Base-by-base conservation (phyloP, 179 eudicot species). In the Patellifolia procumbens region DNA sequence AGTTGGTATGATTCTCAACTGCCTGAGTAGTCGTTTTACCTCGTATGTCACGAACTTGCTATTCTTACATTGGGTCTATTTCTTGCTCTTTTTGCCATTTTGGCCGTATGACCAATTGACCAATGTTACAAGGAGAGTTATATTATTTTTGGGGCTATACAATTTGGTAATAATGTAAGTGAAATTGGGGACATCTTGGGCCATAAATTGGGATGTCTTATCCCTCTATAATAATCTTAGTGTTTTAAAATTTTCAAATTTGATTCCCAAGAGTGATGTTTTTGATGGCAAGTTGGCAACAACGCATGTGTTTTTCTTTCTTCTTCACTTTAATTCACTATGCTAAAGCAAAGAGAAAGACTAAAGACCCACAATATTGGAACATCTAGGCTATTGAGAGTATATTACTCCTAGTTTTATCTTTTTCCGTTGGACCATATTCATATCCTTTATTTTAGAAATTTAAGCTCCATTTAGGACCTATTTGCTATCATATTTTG, bases 371-470 rank as follows among this genome's bases (percentile, higher is more conserved):
- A 53, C 19, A 12, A 17, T 43, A 78, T 43, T 58, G 42, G 65
- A 48, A 72, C 62, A 64, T 63, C 51, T 71, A 63, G 68, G 65
- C 59, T 58, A 66, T 66, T 31, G 37, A 16, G 42, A 48, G 29
- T 49, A 67, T 58, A 35, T 64, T 63, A 39, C 5, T 66, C 8
- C 28, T 28, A 9, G 39, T 66, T 31, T 68, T 7, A 28, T n/a
- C n/a, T 56, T 65, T 74, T 55, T 73, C 29, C 29, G 4, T 68
- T 75, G 82, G 82, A 68, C 82, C 79, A 80, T 67, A 15, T 45
- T 7, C 52, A 1, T n/a, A 1, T 17, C n/a, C 39, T 79, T 73
- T 78, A 13, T 59, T 62, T 46, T 12, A 42, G 12, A 26, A 46
- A 6, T 46, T 22, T 31, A 62, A 34, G 22, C 39, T 68, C 8